phyloP scores from a whole-genome alignment of 768 basidiomycete species.

The Naganishia antarctica region DNA sequence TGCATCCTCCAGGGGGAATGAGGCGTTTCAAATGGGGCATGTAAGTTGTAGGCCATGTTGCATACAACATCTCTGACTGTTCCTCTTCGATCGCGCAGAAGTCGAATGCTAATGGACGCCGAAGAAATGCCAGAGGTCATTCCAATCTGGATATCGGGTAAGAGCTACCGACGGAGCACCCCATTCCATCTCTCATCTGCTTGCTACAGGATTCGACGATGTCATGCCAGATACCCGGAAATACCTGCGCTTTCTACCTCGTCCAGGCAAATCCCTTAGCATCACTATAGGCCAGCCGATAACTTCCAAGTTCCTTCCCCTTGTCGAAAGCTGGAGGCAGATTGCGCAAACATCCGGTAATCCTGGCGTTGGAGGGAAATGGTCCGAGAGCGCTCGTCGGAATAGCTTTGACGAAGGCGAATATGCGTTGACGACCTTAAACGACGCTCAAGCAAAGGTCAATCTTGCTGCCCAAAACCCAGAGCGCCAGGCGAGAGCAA shows the following conservation, averaged over 20 bases:
- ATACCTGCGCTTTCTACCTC: conserved; percentile 68
- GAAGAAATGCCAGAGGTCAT: conserved; percentile 68
- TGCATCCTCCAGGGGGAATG: conserved; percentile 50
- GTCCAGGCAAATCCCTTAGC: conserved; percentile 59
- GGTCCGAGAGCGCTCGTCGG: conserved; percentile 23
- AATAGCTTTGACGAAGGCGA: conserved; percentile 22
- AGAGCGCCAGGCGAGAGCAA: conserved; percentile 35
- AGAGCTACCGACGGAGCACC: conserved; percentile 31
- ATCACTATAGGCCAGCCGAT: conserved; percentile 78
- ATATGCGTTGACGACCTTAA: conserved; percentile 47
- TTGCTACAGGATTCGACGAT: conserved; percentile 66
- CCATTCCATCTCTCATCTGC: background rate
- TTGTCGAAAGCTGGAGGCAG: conserved; percentile 43
- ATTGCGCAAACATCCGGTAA: conserved; percentile 32
- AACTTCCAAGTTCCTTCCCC: conserved; percentile 40
- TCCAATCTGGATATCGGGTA: conserved; percentile 88
- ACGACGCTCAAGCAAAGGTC: conserved; percentile 20
- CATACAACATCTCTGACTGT: conserved; percentile 6
- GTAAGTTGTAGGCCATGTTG: conserved; percentile 56
- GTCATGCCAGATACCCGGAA: conserved; percentile 82
- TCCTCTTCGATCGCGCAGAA: conserved; percentile 9
- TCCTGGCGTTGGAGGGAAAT: conserved; percentile 38
- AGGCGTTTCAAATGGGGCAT: conserved; percentile 92
- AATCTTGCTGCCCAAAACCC: conserved; percentile 26
- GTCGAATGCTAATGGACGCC: conserved; percentile 69